Percentiles rank a stretch among this genome's conserved stretches.
Evolutionary conservation across 768 basidiomycete genomes (phyloP).

Genomic region (Zangia roseola): DNA sequence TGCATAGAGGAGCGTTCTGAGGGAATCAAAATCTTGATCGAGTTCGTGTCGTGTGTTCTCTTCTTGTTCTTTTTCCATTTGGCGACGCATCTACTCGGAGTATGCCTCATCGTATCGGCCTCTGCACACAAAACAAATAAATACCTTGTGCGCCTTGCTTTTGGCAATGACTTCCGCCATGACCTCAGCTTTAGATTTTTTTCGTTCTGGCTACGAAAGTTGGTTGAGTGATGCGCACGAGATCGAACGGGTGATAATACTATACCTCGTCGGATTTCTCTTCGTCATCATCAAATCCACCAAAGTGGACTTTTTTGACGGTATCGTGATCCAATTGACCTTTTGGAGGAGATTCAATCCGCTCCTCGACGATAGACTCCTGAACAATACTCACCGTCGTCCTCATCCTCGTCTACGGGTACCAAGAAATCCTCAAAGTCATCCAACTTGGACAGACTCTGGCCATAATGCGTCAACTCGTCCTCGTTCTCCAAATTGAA

Average conservation of each 20-base stretch:
- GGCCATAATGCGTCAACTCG: conserved; percentile 89
- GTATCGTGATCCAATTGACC: conserved; percentile 68
- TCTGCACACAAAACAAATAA: neutral
- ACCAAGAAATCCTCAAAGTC: conserved; percentile 74
- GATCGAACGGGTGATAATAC: conserved; percentile 1
- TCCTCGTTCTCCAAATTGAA: conserved; percentile 94
- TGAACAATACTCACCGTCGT: conserved; percentile 38
- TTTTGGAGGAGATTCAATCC: conserved; percentile 20
- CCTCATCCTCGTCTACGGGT: conserved; percentile 53
- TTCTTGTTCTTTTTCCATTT: conserved; percentile 83
- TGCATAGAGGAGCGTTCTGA: conserved; percentile 72
- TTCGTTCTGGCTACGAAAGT: conserved; percentile 62
- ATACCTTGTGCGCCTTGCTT: conserved; percentile 92
- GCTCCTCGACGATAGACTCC: neutral
- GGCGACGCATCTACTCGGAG: conserved; percentile 69
- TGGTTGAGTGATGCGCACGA: neutral
- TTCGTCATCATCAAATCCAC: conserved; percentile 78
- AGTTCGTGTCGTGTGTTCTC: conserved; percentile 85
- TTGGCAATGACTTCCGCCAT: conserved; percentile 98
- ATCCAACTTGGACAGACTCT: conserved; percentile 80
- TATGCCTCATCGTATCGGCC: neutral
- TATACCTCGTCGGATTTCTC: conserved; percentile 51
- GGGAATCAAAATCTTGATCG: conserved; percentile 81
- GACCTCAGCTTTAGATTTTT: conserved; percentile 92
- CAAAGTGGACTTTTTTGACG: conserved; percentile 76